These are phyloP conservation scores for Solanum aculeatissimum DNA, from an alignment of 305 asterid species.

Conservation along the genomic window DNA sequence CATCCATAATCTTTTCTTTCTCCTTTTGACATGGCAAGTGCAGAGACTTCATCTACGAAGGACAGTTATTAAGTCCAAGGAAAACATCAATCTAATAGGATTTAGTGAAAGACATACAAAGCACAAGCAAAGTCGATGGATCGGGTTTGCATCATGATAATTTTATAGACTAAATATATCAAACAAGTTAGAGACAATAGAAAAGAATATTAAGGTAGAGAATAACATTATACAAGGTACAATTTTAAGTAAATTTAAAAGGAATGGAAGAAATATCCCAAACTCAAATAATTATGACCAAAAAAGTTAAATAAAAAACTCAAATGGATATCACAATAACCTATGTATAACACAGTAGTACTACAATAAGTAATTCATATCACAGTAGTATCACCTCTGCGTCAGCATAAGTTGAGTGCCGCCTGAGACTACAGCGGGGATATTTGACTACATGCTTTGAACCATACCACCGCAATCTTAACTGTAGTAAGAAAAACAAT, in stretches of 20 bases:
- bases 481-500: slow-evolving; percentile 23
- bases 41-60: neutral
- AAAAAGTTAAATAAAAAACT: neutral
- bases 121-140: neutral
- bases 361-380: neutral
- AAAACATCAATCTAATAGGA: neutral
- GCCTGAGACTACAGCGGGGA: slow-evolving; percentile 89
- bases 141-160: neutral
- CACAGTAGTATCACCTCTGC: slow-evolving; percentile 65
- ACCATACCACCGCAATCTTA: slow-evolving; percentile 77
- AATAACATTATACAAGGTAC: neutral
- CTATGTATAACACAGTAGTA: neutral
- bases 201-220: neutral
- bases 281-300: neutral
- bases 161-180: neutral
- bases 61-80: neutral
- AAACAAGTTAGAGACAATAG: neutral
- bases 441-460: slow-evolving; percentile 83
- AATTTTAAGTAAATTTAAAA: neutral
- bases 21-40: neutral
- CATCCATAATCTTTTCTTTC: neutral
- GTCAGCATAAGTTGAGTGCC: slow-evolving; percentile 89
- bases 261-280: neutral
- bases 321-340: neutral
- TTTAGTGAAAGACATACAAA: neutral